Evolutionary conservation across 176 grass and related monocot species (phyloP), one percentile per base, ranked within the genome.

Genomic region (Microstegium vimineum): DNA sequence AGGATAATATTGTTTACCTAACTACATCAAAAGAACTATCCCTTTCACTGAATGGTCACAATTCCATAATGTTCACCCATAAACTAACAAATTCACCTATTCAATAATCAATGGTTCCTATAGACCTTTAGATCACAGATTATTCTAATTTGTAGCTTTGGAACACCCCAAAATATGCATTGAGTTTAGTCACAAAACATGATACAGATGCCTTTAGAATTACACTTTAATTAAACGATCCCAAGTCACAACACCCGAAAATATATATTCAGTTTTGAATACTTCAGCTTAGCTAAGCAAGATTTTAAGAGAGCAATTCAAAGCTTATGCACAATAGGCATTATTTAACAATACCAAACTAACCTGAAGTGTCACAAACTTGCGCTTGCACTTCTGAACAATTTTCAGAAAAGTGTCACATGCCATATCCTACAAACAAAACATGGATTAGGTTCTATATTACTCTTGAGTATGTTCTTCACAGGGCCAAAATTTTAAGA

Each of bases 351-450:
- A 45, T 16, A 43, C 67, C 37, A 28, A 76, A 76, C 35, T 23
- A 83, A 97, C 94, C 94, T 97, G 94, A 47, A 74, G 87, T 16
- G 77, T 97, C 68, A 97, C 94, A 87, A 97, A 97, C 60, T 97
- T 97, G 54, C 94, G 92, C 57, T 97, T 97, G 75, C 94, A 97
- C 82, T 97, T 97, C 72, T 94, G 94, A 41, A 94, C 94, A 85
- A 97, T 97, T 90, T 97, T 97, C 16, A 97, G 87, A 80, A 97
- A 97, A 43, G 94, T 97, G 54, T 97, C 94, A 18, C 94, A 97
- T 31, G 94, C 94, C 94, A 97, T 97, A 75, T 97, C 94, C 94
- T 97, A 88, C 65, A 94, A 92, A 30, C 25, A 13, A 41, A 54
- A 62, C 22, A 76, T 40, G 57, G 9, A 18, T 62, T 77, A 62